Conservation (phyloP, 2,329 filamentous ascomycete genomes). For the Trichoderma sp. region DNA sequence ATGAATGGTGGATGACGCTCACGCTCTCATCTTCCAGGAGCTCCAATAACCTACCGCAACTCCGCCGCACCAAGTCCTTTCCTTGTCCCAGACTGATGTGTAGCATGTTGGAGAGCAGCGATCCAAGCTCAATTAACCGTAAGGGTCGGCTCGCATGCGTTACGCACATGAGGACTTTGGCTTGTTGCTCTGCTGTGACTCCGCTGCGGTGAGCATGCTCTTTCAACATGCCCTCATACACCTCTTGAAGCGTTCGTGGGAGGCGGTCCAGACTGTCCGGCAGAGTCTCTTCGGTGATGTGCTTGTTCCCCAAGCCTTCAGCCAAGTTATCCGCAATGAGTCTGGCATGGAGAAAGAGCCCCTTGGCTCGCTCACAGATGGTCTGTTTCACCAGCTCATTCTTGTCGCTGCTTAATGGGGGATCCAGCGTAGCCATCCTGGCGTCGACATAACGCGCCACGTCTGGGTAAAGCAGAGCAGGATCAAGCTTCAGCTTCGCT, state of each 20-base stretch:
- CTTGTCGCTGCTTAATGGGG: not conserved
- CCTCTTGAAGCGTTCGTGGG: not conserved
- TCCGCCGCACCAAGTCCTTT: constrained; percentile 1
- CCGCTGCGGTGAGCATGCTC: not conserved
- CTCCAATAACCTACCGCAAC: not conserved
- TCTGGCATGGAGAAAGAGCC: constrained; percentile 7
- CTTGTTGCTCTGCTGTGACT: constrained; percentile 4
- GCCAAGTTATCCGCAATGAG: constrained; percentile 4
- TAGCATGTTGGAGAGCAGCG: constrained; percentile 2
- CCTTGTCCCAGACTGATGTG: not conserved
- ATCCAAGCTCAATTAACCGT: constrained; percentile 3
- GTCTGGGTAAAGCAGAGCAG: not conserved
- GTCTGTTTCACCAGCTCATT: not conserved
- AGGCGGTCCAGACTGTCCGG: not conserved
- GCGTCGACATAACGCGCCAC: constrained; percentile 3
- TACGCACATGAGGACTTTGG: constrained; percentile 1
- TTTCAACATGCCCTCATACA: not conserved
- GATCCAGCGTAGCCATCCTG: not conserved
- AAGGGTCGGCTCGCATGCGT: constrained; percentile 1
- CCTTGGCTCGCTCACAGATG: constrained; percentile 3
- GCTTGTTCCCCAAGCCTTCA: not conserved
- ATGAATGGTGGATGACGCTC: constrained; percentile 3
- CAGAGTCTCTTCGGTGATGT: constrained; percentile 9
- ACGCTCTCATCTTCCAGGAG: constrained; percentile 9
- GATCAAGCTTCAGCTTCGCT: not conserved